Base-by-base conservation (phyloP, 2,329 filamentous ascomycete species). In the Aschersonia sp. region DNA sequence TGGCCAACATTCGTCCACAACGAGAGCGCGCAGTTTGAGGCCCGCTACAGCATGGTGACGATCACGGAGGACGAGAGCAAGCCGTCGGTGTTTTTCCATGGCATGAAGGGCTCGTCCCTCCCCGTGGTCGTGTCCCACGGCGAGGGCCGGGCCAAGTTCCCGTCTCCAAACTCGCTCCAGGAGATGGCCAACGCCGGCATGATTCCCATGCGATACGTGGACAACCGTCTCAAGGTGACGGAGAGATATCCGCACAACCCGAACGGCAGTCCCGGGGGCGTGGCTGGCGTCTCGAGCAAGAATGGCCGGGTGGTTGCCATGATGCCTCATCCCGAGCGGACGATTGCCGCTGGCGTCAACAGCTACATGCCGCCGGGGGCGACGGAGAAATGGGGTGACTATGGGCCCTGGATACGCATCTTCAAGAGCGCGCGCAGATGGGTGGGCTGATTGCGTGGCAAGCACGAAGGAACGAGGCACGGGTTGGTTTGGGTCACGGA, bases 251-350 rank as follows among this genome's bases (percentile, higher is more conserved):
- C 92, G 1, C 85, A 74, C 68, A 97, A 97, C 68, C 79, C 73
- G 46, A 95, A 94, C 66, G 88, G 88, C 46, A 87, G 83, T 60
- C 85, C 86, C 1, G 72, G 76, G 52, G 88, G 86, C 59, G 84
- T 95, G 53, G 85, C 88, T 1, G 87, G 82, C 60, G 83, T 94
- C 30, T 73, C 83, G 56, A 88, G 78, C 57, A 75, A 70, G 42
- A 83, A 94, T 60, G 88, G 88, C 10, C 76, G 86, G 49, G 85
- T 94, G 1, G 65, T 95, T 55, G 87, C 87, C 6, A 78, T 95
- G 68, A 95, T 96, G 88, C 89, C 89, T 51, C 88, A 95, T 63
- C 88, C 88, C 1, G 88, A 96, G 69, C 78, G 88, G n/a, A 94
- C 86, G 12, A 80, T 94, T 50, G 69, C 94, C 69, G 79, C 79